Evolutionary conservation across 441 rosid genomes (phyloP), one percentile per base, ranked within the genome.

Genomic region (Populus trichocarpa): DNA sequence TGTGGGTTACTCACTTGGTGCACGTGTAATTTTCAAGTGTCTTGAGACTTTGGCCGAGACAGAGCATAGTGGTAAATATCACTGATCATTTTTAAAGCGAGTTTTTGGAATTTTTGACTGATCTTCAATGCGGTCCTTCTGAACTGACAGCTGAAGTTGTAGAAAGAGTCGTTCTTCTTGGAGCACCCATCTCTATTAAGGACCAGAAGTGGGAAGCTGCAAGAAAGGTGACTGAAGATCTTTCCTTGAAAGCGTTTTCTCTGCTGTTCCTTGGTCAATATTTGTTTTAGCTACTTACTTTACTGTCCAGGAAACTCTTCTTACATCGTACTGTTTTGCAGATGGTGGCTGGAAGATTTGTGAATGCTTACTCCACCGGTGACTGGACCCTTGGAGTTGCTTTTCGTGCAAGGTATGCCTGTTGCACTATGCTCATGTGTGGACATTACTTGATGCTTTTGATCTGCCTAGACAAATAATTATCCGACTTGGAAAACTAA

Each of bases 281-380:
- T 20, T 33, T 78, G 67, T 68, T 23, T 69, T 30, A 73, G 23
- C 22, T 50, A 12, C 79, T 10, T 78, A 7, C 75, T 71, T 10
- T 36, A 66, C 70, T 10, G 70, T 79, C 33, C 32, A 13, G 25
- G 32, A 9, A 38, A 69, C 12, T 66, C 46, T 76, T 72, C 53
- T 22, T 30, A 26, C 63, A 59, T 72, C 67, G 28, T 67, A 5
- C 66, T 77, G 78, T 72, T 77, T 74, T 79, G 74, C 86, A 95
- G 99, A 90, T 92, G 94, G 99, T 95, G 78, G 94, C 97, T 32
- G 99, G 97, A 78, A 89, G 99, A 84, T 96, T 96, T 86, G 84
- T 93, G 77, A 96, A 92, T 84, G 94, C 89, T 66, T 92, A 93
- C 85, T 91, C 98, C 33, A 83, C 90, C 70, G 89, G 87, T 76